Evolutionary conservation across 179 eudicot genomes (phyloP), one percentile per base, ranked within the genome.

Genomic region (Drosera spatulata): DNA sequence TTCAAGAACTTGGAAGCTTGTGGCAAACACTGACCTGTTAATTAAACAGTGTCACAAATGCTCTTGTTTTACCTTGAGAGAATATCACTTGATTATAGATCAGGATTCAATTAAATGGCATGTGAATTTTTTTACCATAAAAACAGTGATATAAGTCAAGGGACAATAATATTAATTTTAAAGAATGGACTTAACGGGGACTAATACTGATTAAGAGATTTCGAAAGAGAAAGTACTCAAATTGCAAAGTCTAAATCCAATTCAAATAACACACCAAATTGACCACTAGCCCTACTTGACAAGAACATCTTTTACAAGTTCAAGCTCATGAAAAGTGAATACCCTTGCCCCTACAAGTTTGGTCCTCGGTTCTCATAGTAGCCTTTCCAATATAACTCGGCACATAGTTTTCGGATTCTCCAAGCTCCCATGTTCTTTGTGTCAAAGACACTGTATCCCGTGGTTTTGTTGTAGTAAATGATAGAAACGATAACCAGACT

Each of bases 21-120:
- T 72, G 79, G 68, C 71, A 70, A 64, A 61, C 74, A 80, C 68
- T 69, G 79, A 78, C 81, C 84, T 76, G 71, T 65, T 76, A 65
- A 74, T 67, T 65, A 71, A 68, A 63, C 73, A 64, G 72, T 50
- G 65, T 56, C 64, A 67, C 64, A 46, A 68, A 61, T 22, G 59
- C 56, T 80, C 60, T 56, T 78, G 71, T 63, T 71, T 68, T 66
- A 66, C 73, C 67, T 67, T 71, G 59, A 78, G 78, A 80, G 75
- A 73, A 84, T 74, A 77, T 81, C 71, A 77, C 52, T 73, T 63
- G 64, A 66, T 70, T 73, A 64, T 73, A 70, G 55, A 59, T 38
- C 66, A 70, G 60, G 46, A 45, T 63, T 59, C 55, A 73, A 68
- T 72, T 57, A 58, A 73, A 63, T 65, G 81, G 68, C 55, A 63